Evolutionary conservation across 2,329 filamentous ascomycete species (phyloP).

Genomic region (Xylaria sp.): DNA sequence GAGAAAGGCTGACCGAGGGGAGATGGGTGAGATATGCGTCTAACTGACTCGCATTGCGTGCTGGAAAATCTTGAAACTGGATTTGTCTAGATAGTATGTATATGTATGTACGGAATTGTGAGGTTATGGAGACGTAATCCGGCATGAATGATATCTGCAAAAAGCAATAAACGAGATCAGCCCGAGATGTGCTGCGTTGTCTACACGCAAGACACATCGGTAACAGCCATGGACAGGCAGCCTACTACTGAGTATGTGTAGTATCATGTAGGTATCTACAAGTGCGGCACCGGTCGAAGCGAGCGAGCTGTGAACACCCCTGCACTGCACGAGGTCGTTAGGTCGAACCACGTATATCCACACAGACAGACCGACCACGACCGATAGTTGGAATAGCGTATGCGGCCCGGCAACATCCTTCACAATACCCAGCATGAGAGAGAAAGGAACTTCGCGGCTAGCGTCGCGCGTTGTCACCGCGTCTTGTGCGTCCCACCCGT

Average conservation of each 20-base stretch:
- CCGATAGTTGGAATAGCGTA: neutral
- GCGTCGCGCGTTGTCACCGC: slow-evolving; percentile 17
- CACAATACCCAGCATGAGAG: too few species aligned
- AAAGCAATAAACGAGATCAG: slow-evolving; percentile 20
- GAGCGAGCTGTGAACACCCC: neutral
- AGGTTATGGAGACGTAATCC: neutral
- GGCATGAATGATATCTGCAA: neutral
- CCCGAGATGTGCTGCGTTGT: slow-evolving; percentile 25
- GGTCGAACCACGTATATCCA: slow-evolving; percentile 18
- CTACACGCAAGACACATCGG: neutral
- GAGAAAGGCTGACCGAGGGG: neutral
- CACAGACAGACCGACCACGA: too few species aligned
- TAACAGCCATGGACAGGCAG: neutral
- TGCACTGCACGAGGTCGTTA: neutral
- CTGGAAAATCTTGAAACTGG: neutral
- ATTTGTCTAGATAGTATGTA: too few species aligned
- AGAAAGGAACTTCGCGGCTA: neutral
- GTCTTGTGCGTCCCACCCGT: slow-evolving; percentile 2
- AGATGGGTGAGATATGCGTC: neutral
- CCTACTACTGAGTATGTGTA: neutral
- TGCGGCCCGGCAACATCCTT: neutral
- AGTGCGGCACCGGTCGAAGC: neutral
- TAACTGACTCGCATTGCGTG: neutral
- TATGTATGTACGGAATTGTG: neutral
- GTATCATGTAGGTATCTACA: neutral